These are phyloP conservation scores for Nyctanthes arbortristis DNA, from an alignment of 257 asterid species.

Conservation along the genomic window DNA sequence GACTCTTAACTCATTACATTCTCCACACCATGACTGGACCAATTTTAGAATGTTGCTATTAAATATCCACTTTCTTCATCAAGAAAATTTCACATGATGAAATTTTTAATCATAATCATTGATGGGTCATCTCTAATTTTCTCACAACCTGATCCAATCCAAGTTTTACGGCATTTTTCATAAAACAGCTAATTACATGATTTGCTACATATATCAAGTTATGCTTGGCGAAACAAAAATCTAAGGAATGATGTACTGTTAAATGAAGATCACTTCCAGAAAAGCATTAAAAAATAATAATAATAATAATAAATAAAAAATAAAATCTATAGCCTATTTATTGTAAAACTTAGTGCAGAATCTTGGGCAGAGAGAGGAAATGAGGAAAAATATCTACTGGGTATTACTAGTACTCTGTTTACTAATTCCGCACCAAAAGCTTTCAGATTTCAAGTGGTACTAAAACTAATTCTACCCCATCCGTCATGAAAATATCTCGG, in stretches of 20 bases:
- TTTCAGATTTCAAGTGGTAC: not conserved
- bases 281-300: too few species aligned
- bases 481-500: not conserved
- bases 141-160: not conserved
- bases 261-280: not conserved
- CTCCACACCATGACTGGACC: too few species aligned
- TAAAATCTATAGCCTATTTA: not conserved
- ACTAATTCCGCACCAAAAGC: constrained; percentile 1
- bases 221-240: not conserved
- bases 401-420: not conserved
- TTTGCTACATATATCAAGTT: not conserved
- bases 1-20: too few species aligned
- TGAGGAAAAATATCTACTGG: not conserved
- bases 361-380: not conserved
- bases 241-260: not conserved
- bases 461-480: not conserved
- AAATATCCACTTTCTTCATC: not conserved
- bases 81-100: constrained; percentile 6
- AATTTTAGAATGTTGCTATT: too few species aligned
- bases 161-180: constrained; percentile 7
- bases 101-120: not conserved
- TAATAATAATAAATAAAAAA: too few species aligned
- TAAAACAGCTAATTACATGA: not conserved
- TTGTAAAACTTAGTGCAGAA: too few species aligned
- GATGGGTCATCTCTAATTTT: constrained; percentile 1